Evolutionary conservation across 345 rosid genomes (phyloP), one percentile per base, ranked within the genome.

Genomic region (Physaria fendleri): DNA sequence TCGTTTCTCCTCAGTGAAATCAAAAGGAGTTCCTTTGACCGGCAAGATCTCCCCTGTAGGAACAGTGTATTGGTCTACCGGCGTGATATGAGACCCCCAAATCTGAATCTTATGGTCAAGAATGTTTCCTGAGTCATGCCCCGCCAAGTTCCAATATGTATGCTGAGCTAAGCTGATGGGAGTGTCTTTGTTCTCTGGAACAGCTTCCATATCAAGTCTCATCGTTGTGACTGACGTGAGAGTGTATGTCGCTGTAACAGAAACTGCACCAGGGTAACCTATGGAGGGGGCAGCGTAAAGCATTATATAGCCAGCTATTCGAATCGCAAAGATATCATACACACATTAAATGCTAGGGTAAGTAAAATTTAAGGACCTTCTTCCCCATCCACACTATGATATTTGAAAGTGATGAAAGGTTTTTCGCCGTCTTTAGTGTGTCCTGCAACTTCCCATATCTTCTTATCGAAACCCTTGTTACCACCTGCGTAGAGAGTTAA

Each of bases 131-230:
- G 90, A 81, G 78, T 79, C 56, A 60, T 92, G 97, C 20, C 98
- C 98, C 0, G 85, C 80, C 38, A 92, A 66, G 83, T 88, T 88
- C 97, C 97, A 92, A 73, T 93, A 93, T n/a, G 95, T 88, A 67
- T 88, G 99, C 56, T 93, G 99, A 41, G 97, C 99, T 72, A 88
- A 77, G 75, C 40, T 88, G 29, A 93, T 79, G 5, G 88, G 97
- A 66, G 97, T 86, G 18, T 89, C 83, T 74, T 79, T 84, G 67
- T 77, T 81, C 70, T 80, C 81, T 0, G 95, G 74, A 59, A 84
- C 75, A 13, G 91, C 98, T 66, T 88, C 91, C 97, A 92, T 92
- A 75, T 92, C 89, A 5, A 92, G 94, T 72, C 87, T 80, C 89
- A 92, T 57, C 2, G 89, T 75, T 1, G 83, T 81, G 33, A 64